A percentile compares a stretch with the other conserved stretches of the same genome.
Conservation (phyloP, 108 stramenopile species). For the Seminavis robusta region DNA sequence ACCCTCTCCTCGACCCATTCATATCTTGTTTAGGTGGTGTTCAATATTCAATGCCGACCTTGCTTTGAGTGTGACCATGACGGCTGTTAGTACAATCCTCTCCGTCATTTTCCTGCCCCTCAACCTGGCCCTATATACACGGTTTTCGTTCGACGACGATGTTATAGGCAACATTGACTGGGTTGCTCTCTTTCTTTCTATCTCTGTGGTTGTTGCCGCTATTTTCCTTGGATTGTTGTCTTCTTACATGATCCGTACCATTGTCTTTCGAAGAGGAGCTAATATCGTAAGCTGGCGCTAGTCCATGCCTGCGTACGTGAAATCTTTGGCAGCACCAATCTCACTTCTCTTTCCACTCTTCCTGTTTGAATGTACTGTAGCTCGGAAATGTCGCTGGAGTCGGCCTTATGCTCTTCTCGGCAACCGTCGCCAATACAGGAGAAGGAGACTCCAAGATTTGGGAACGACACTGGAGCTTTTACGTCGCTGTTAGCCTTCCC, state of each 20-base stretch:
- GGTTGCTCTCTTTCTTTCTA: conserved; percentile 52
- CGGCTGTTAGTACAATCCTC: conserved; percentile 74
- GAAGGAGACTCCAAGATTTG: conserved; percentile 58
- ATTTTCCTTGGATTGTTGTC: conserved; percentile 60
- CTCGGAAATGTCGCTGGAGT: conserved; percentile 61
- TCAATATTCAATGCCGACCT: conserved; percentile 86
- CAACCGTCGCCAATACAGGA: conserved; percentile 54
- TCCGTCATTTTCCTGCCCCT: conserved; percentile 66
- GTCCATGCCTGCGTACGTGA: too few species aligned
- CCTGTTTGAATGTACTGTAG: conserved; percentile 53
- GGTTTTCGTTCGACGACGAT: conserved; percentile 53
- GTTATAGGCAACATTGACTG: conserved; percentile 63
- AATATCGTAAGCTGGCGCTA: too few species aligned
- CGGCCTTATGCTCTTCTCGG: conserved; percentile 64
- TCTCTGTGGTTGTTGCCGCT: conserved; percentile 73
- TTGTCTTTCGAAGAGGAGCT: conserved; percentile 50
- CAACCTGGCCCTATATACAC: conserved; percentile 78
- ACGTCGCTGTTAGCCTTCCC: conserved; percentile 56
- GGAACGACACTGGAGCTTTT: conserved; percentile 72
- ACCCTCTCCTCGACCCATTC: neutral
- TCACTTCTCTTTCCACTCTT: conserved; percentile 56
- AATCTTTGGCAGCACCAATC: conserved; percentile 70
- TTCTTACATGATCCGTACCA: conserved; percentile 44
- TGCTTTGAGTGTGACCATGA: conserved; percentile 86
- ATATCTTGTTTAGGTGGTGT: conserved; percentile 37